Evolutionary conservation across 2,329 filamentous ascomycete species (phyloP), one percentile per base, ranked within the genome.

Genomic region (Remersonia thermophila): DNA sequence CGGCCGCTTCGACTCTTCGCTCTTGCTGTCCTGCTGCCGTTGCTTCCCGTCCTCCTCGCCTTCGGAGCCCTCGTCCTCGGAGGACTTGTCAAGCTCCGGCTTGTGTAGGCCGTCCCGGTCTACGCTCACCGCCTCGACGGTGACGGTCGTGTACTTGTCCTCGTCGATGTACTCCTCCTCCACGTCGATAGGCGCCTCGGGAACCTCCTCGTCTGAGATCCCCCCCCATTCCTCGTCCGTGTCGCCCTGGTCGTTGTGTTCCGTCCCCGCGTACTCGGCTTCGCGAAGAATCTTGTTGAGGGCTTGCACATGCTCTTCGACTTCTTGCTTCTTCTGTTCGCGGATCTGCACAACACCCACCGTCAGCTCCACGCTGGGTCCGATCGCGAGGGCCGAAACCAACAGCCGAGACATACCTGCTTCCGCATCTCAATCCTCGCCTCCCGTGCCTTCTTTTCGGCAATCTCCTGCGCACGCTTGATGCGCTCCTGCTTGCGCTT

Each of bases 81-180:
- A 52, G 8, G 48, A 54, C 40, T 51, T 57, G 10, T 40, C 33
- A 1, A 38, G 30, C 39, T 44, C 38, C n/a, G 67, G 65, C 48
- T 72, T 78, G 39, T 73, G 67, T 32, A 93, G 61, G 1, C 83
- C 83, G 37, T 86, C 76, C 47, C 75, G 74, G 10, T 81, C 79
- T 12, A 93, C 72, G 44, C 80, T 80, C 47, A 98, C 85, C 9
- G 83, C 80, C 56, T 95, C 89, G 1, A 98, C 78, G 0, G 84
- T 95, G 17, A 98, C 91, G 1, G 85, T 94, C 1, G 91, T 96
- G 56, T 85, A 95, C 54, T 82, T 83, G 57, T 95, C 89, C 56
- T 96, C 91, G 57, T 98, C 91, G 46, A 95, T 74, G 60, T 95
- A 98, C 57, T 96, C 86, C 47, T 89, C 86, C 55, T 94, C 83